Percentiles rank a stretch among this genome's conserved stretches.
These are phyloP conservation scores for Clarireedia monteithiana DNA, from an alignment of 2,329 filamentous ascomycete genomes.

Conservation along the genomic window DNA sequence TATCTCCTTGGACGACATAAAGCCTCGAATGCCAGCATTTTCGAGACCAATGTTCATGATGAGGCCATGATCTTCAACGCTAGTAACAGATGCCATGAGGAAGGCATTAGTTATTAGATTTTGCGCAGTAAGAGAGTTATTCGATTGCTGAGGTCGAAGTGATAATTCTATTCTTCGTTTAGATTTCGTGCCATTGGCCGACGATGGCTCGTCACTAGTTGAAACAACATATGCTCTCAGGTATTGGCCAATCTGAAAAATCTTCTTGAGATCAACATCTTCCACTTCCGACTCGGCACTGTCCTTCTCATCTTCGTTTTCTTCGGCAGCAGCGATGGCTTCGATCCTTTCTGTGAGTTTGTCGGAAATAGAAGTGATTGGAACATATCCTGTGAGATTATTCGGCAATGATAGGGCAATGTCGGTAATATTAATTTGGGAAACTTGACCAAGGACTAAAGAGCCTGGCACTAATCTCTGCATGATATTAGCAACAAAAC, in stretches of 20 bases:
- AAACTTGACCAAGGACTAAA: conserved; percentile 79
- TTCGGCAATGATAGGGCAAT: conserved; percentile 82
- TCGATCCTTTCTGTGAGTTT: conserved; percentile 70
- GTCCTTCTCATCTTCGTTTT: conserved; percentile 48
- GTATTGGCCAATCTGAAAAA: conserved; percentile 83
- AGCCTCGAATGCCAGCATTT: conserved; percentile 62
- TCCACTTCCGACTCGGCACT: conserved; percentile 41
- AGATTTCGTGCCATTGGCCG: conserved; percentile 37
- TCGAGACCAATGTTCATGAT: conserved; percentile 85
- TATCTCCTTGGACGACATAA: conserved; percentile 78
- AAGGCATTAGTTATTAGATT: conserved; percentile 70
- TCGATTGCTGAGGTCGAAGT: conserved; percentile 69
- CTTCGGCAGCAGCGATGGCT: conserved; percentile 52
- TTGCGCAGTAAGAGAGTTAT: conserved; percentile 63
- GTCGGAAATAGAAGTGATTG: conserved; percentile 86
- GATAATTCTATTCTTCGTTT: conserved; percentile 85
- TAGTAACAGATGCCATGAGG: conserved; percentile 79
- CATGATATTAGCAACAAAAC: conserved; percentile 27
- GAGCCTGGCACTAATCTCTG: conserved; percentile 80
- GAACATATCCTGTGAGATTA: conserved; percentile 82
- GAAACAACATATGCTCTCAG: conserved; percentile 76
- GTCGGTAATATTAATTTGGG: conserved; percentile 70
- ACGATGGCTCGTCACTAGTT: conserved; percentile 57
- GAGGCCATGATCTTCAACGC: conserved; percentile 92
- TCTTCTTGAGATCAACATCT: conserved; percentile 62